Evolutionary conservation across 768 basidiomycete species (phyloP).

Genomic region (Sporobolomyces roseus): DNA sequence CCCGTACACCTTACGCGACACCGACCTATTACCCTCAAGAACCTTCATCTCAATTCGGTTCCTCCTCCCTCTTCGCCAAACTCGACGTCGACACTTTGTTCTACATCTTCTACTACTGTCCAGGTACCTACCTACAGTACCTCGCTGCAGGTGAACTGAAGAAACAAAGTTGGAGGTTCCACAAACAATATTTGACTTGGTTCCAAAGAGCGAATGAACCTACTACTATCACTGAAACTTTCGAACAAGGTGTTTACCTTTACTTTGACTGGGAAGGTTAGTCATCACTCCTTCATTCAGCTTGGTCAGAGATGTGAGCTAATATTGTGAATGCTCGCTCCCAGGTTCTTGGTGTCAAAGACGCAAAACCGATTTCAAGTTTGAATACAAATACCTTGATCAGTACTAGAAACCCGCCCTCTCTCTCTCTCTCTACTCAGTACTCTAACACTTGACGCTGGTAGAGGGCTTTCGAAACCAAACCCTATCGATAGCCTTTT

Average conservation of each 20-base stretch:
- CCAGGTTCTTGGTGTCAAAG: constrained; percentile 82
- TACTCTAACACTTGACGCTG: too few species aligned
- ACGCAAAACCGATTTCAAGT: constrained; percentile 96
- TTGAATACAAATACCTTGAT: constrained; percentile 37
- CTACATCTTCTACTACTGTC: constrained; percentile 97
- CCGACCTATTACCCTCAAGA: constrained; percentile 90
- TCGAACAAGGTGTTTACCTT: constrained; percentile 97
- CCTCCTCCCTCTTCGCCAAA: constrained; percentile 78
- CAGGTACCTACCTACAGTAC: constrained; percentile 98
- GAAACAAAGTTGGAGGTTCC: constrained; percentile 97
- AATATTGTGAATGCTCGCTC: constrained; percentile 50
- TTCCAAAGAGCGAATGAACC: constrained; percentile 98
- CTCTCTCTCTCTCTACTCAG: too few species aligned
- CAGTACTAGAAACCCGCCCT: neutral
- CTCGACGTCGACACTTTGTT: constrained; percentile 96
- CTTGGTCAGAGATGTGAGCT: neutral
- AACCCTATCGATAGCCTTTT: too few species aligned
- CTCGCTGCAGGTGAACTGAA: constrained; percentile 96
- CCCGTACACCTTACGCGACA: constrained; percentile 85
- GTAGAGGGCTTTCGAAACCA: too few species aligned
- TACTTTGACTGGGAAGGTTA: constrained; percentile 84
- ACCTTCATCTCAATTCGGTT: constrained; percentile 72
- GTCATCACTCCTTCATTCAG: neutral
- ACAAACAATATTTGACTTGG: constrained; percentile 97
- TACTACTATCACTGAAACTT: constrained; percentile 97